Evolutionary conservation across 2,329 filamentous ascomycete species (phyloP).

Genomic region (Thielaviopsis punctulata): DNA sequence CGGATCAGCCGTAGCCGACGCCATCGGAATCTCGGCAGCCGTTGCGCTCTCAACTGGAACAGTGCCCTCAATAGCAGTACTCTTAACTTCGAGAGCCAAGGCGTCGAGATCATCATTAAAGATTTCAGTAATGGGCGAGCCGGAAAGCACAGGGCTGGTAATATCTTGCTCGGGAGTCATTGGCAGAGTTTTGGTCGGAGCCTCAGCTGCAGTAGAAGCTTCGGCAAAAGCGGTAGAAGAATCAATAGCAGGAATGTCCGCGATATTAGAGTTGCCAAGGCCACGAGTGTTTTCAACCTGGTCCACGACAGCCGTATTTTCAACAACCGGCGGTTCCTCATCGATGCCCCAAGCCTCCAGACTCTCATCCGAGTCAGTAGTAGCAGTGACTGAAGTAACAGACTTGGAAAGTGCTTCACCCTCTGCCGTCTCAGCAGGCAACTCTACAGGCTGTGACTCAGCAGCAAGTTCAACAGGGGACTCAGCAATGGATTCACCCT

Average conservation of each 20-base stretch:
- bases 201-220: background rate
- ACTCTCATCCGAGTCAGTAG: slow-evolving; percentile 3
- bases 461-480: background rate
- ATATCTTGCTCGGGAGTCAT: background rate
- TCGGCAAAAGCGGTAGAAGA: background rate
- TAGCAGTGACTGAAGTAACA: background rate
- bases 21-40: slow-evolving; percentile 2
- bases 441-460: background rate
- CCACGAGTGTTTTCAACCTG: background rate
- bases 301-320: background rate
- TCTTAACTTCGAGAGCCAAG: slow-evolving; percentile 2
- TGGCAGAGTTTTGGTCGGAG: background rate
- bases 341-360: slow-evolving; percentile 11
- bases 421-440: background rate
- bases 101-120: slow-evolving; percentile 8
- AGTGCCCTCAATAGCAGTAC: background rate
- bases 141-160: background rate
- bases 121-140: slow-evolving; percentile 3
- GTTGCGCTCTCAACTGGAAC: background rate
- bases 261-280: no score
- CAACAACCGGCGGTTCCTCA: slow-evolving; percentile 2
- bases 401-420: background rate
- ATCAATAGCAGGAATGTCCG: background rate
- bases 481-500: background rate
- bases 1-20: background rate